These are phyloP conservation scores for Globisporangium splendens DNA, from an alignment of 352 stramenopile genomes.

Conservation along the genomic window DNA sequence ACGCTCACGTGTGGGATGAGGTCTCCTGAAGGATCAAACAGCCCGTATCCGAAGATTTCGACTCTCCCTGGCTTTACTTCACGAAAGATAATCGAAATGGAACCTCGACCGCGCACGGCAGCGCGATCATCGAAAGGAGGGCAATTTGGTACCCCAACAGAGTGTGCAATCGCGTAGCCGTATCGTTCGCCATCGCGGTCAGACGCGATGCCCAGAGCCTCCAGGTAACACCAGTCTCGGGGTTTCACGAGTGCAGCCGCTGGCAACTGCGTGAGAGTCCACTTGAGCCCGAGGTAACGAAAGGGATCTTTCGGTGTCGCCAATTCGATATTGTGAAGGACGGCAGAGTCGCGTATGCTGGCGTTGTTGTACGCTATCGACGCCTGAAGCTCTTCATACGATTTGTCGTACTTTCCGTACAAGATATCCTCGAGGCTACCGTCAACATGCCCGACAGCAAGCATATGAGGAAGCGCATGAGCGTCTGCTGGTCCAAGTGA, in stretches of 20 bases:
- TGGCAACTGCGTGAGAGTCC: conserved; percentile 35
- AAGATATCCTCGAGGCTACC: background rate
- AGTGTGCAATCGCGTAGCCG: conserved; percentile 41
- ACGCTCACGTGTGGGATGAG: conserved; percentile 23
- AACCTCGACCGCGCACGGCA: conserved; percentile 27
- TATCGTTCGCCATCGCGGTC: conserved; percentile 26
- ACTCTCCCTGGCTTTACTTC: conserved; percentile 30
- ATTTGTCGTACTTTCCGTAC: conserved; percentile 20
- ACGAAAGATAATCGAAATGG: conserved; percentile 31
- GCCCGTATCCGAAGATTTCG: conserved; percentile 35
- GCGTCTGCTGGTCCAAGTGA: background rate
- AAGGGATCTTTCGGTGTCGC: conserved; percentile 34
- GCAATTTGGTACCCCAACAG: conserved; percentile 34
- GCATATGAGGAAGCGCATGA: background rate
- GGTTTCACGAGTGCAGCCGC: conserved; percentile 13
- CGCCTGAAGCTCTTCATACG: conserved; percentile 33
- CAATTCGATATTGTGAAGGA: conserved; percentile 38
- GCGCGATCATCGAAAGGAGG: conserved; percentile 25
- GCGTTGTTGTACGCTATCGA: conserved; percentile 27
- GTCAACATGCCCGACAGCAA: background rate
- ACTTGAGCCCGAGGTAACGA: conserved; percentile 47
- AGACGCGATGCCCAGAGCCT: conserved; percentile 36
- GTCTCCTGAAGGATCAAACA: conserved; percentile 40
- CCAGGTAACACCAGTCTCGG: conserved; percentile 28
- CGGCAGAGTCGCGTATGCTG: conserved; percentile 25